phyloP scores from a whole-genome alignment of 1,139 yeast species.

The Zygoascus meyerae region DNA sequence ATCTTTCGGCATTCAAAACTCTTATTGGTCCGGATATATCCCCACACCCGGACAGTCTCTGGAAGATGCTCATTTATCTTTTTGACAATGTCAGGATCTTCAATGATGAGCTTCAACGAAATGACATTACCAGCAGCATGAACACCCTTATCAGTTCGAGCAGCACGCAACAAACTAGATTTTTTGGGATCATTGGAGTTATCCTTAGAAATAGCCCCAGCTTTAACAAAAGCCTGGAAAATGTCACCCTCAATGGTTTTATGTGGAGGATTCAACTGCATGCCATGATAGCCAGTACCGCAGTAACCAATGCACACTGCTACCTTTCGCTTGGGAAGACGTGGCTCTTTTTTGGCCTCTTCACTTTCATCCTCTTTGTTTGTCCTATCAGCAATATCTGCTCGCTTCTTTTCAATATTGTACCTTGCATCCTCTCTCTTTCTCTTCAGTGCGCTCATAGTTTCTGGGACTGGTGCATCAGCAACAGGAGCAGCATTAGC shows the following conservation, averaged over 20 bases:
- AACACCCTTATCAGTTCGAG: slow-evolving; percentile 97
- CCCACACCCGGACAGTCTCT: slow-evolving; percentile 87
- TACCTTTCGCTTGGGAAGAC: slow-evolving; percentile 79
- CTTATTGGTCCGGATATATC: slow-evolving; percentile 80
- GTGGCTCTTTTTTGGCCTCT: slow-evolving; percentile 38
- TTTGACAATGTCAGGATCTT: slow-evolving; percentile 69
- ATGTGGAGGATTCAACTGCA: slow-evolving; percentile 90
- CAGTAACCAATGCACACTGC: slow-evolving; percentile 94
- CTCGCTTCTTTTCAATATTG: slow-evolving; percentile 6
- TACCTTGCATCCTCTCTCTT: slow-evolving; percentile 5
- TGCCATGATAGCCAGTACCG: slow-evolving; percentile 97
- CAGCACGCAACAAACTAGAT: slow-evolving; percentile 90
- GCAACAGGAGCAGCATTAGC: background rate
- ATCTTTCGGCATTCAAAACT: slow-evolving; percentile 91
- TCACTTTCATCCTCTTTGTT: slow-evolving; percentile 11
- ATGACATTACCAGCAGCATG: slow-evolving; percentile 98
- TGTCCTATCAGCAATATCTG: slow-evolving; percentile 6
- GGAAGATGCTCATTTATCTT: slow-evolving; percentile 75
- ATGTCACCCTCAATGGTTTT: slow-evolving; percentile 90
- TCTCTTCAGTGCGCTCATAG: background rate
- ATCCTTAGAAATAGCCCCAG: slow-evolving; percentile 87
- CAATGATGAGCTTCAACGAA: slow-evolving; percentile 80
- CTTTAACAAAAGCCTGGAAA: slow-evolving; percentile 74
- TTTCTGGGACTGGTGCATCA: background rate
- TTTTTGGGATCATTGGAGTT: slow-evolving; percentile 88